These are phyloP conservation scores for Peronospora belbahrii DNA, from an alignment of 352 stramenopile genomes.

Conservation along the genomic window DNA sequence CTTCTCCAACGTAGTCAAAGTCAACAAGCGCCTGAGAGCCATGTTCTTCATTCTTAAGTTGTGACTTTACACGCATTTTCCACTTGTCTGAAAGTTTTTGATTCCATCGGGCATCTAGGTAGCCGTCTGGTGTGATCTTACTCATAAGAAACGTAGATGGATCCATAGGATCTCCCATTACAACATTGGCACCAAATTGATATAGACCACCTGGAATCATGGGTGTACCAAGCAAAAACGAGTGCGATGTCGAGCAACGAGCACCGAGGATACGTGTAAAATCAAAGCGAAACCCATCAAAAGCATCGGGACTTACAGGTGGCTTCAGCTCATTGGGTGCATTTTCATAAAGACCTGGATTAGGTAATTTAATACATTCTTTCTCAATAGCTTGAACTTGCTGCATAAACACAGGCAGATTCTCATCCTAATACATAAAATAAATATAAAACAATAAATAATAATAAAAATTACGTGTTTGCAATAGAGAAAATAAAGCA, in stretches of 20 bases:
- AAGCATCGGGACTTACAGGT: constrained; percentile 69
- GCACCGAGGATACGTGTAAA: constrained; percentile 77
- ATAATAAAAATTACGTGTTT: too few relatives aligned
- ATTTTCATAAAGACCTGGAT: constrained; percentile 82
- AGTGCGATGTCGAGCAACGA: constrained; percentile 78
- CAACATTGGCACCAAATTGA: constrained; percentile 81
- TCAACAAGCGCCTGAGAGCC: constrained; percentile 74
- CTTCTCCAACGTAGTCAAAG: constrained; percentile 74
- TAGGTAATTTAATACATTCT: constrained; percentile 55
- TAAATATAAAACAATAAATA: too few relatives aligned
- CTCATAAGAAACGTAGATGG: constrained; percentile 80
- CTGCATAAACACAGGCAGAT: constrained; percentile 74
- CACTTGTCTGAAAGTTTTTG: constrained; percentile 58
- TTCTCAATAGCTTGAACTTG: constrained; percentile 79
- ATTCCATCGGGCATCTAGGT: constrained; percentile 81
- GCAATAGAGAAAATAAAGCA: too few relatives aligned
- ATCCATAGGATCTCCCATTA: constrained; percentile 69
- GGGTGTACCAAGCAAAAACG: constrained; percentile 70
- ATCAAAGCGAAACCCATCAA: constrained; percentile 84
- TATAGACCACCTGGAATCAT: constrained; percentile 83
- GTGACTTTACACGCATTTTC: constrained; percentile 82
- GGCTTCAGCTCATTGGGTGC: constrained; percentile 77
- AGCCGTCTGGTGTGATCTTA: constrained; percentile 81
- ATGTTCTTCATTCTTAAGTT: constrained; percentile 77
- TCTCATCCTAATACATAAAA: constrained; percentile 21